Percentiles rank a stretch among this genome's conserved stretches.
These are phyloP conservation scores for Eurotiales sp. DNA, from an alignment of 2,329 filamentous ascomycete species.

Conservation along the genomic window DNA sequence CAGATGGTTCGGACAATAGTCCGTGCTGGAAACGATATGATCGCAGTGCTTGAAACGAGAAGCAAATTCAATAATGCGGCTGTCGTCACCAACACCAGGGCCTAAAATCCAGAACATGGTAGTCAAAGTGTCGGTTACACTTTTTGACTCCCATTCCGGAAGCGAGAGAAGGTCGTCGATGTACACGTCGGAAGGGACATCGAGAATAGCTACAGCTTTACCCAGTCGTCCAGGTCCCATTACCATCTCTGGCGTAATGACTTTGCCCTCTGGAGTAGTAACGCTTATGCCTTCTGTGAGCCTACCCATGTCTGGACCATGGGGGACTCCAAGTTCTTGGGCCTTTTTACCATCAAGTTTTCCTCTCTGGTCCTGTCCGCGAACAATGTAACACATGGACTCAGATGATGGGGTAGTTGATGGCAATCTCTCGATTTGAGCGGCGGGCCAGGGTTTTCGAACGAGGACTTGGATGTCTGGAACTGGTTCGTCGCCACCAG, in stretches of 20 bases:
- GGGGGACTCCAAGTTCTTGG: slow-evolving; percentile 59
- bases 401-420: slow-evolving; percentile 61
- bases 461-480: slow-evolving; percentile 69
- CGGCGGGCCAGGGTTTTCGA: slow-evolving; percentile 74
- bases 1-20: slow-evolving; percentile 72
- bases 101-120: slow-evolving; percentile 81
- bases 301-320: slow-evolving; percentile 55
- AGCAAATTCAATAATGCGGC: slow-evolving; percentile 67
- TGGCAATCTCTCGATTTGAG: slow-evolving; percentile 62
- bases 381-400: slow-evolving; percentile 82
- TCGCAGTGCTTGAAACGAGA: slow-evolving; percentile 55
- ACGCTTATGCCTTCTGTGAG: slow-evolving; percentile 65
- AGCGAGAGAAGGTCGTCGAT: slow-evolving; percentile 66
- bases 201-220: slow-evolving; percentile 72
- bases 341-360: slow-evolving; percentile 71
- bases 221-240: slow-evolving; percentile 65
- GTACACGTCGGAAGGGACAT: slow-evolving; percentile 69
- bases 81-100: slow-evolving; percentile 59
- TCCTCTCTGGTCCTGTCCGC: slow-evolving; percentile 70
- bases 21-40: slow-evolving; percentile 74
- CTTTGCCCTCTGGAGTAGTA: slow-evolving; percentile 59
- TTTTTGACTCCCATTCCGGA: slow-evolving; percentile 65
- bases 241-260: slow-evolving; percentile 83
- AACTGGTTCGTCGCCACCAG: slow-evolving; percentile 47
- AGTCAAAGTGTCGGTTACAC: slow-evolving; percentile 64